Base-by-base conservation (phyloP, 257 asterid genomes). In the Plantago ovata region DNA sequence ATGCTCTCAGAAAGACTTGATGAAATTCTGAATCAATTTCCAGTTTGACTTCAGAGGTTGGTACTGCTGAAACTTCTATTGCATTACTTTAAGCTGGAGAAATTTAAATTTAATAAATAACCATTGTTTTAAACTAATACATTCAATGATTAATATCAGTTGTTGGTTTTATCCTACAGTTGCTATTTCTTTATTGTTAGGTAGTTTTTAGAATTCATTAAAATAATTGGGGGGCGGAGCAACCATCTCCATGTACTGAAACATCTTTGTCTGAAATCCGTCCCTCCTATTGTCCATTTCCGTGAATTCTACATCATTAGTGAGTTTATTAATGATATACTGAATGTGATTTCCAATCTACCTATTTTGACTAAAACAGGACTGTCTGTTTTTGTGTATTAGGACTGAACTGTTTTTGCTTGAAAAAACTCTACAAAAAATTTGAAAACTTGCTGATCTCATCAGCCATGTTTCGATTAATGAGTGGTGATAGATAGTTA, bases 201-300 rank as follows among this genome's bases (percentile, higher is more conserved):
- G 58, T 8, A 52, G 47, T 52, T 43, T 61, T 54, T 42, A 19
- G 52, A 18, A 32, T 44, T 24, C 36, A 24, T 59, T 77, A 49
- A 65, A 79, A 66, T 73, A 64, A 71, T 46, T 3, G 4, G 19
- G 70, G 75, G 81, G 82, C 73, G 86, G 93, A 79, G 79, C 82
- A 57, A 58, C 79, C 87, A 62, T 77, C 53, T 63, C 60, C 70
- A 65, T 59, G 49, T 28, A 45, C 38, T 36, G 58, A 64, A 62
- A 65, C 64, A 64, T 67, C 39, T 49, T 62, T 69, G 72, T 60
- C 62, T 33, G 12, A 72, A 75, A 53, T 77, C 73, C 71, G 84
- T 76, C 85, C 63, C 54, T 72, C 63, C 61, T 72, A 50, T 82
- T 84, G 92, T 78, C 92, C 58, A 47, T 70, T 78, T 57, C 81